These are phyloP conservation scores for Dictyostelium brefeldianum DNA, from an alignment of 78 protist species.

Conservation along the genomic window DNA sequence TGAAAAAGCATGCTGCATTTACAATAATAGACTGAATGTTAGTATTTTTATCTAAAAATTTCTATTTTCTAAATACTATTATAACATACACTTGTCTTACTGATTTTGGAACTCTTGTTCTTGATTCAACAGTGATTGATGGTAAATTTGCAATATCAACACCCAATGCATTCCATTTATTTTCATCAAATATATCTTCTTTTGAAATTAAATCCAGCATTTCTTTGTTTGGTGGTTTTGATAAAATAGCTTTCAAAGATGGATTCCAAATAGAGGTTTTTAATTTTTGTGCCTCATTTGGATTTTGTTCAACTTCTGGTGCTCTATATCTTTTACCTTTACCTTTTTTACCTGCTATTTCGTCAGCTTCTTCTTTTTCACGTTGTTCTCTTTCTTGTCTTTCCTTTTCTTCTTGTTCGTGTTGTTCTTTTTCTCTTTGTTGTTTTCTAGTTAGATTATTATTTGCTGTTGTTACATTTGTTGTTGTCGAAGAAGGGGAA, in stretches of 20 bases:
- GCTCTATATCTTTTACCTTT: not conserved
- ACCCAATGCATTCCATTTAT: constrained; percentile 23
- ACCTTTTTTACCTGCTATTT: constrained; percentile 1
- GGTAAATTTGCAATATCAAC: constrained; percentile 8
- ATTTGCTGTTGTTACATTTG: not conserved
- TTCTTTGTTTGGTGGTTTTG: constrained; percentile 28
- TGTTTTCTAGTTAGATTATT: not conserved
- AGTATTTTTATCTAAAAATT: not conserved
- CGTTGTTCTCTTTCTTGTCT: not conserved
- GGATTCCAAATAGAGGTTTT: constrained; percentile 35
- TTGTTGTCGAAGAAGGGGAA: not conserved
- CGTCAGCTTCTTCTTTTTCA: not conserved
- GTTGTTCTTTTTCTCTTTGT: not conserved
- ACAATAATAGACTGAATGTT: too few relatives aligned
- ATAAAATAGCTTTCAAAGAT: constrained; percentile 2
- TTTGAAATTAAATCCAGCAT: constrained; percentile 15
- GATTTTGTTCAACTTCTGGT: not conserved
- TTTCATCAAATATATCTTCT: constrained; percentile 18
- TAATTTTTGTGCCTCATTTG: constrained; percentile 20
- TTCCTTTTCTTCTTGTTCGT: not conserved
- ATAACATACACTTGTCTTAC: constrained; percentile 23
- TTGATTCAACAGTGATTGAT: not conserved
- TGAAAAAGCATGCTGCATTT: constrained; percentile 26
- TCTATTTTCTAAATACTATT: not conserved
- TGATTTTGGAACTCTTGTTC: constrained; percentile 36